Evolutionary conservation across 1,284 basidiomycete species (phyloP).

Genomic region (Mycosarcoma mackinlayi): DNA sequence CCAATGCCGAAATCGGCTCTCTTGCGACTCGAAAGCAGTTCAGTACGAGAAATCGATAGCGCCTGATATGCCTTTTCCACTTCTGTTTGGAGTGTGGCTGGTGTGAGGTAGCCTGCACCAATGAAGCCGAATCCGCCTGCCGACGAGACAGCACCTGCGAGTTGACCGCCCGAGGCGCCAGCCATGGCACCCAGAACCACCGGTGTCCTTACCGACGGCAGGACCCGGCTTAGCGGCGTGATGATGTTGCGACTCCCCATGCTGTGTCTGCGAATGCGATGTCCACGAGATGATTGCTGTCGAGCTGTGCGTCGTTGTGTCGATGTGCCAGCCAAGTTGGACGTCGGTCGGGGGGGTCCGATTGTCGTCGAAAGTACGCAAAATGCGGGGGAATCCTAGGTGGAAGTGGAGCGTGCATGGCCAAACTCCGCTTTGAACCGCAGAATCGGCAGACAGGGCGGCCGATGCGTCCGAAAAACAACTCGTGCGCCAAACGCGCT

Average conservation of each 20-base stretch:
- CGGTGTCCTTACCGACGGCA: conserved; percentile 47
- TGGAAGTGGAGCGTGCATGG: neutral
- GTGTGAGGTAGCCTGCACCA: conserved; percentile 60
- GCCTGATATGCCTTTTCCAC: conserved; percentile 30
- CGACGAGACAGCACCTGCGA: conserved; percentile 55
- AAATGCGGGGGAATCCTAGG: conserved; percentile 20
- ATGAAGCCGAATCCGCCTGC: conserved; percentile 66
- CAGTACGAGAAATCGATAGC: conserved; percentile 25
- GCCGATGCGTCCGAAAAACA: conserved; percentile 5
- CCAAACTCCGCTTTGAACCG: conserved; percentile 32
- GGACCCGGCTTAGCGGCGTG: conserved; percentile 23
- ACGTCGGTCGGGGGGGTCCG: conserved; percentile 22
- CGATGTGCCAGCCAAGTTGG: neutral
- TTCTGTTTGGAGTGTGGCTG: conserved; percentile 39
- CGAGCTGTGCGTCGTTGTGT: neutral
- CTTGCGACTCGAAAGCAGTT: conserved; percentile 4
- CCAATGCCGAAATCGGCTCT: conserved; percentile 59
- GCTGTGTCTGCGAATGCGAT: neutral
- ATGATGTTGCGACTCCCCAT: conserved; percentile 31
- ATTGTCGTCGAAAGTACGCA: neutral
- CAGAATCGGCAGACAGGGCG: neutral
- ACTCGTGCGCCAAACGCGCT: conserved; percentile 23
- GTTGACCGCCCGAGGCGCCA: conserved; percentile 55
- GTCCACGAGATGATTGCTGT: no score
- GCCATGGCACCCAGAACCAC: conserved; percentile 64